Percentiles rank a stretch among this genome's conserved stretches.
phyloP scores from a whole-genome alignment of 169 alveolate species.

The Fabrea salina region DNA sequence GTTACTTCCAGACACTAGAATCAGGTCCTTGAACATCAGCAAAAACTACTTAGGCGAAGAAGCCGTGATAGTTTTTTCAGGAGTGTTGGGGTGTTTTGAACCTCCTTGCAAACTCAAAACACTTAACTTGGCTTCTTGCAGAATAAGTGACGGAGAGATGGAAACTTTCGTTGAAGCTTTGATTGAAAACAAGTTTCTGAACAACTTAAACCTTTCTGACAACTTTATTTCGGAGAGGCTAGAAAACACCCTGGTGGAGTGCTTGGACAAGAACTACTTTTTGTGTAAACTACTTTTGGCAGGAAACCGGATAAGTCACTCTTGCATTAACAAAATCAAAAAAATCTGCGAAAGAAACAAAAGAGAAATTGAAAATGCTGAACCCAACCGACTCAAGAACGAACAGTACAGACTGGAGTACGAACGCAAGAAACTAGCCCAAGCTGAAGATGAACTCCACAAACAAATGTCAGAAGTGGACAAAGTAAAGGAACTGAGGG shows the following conservation, averaged over 20 bases:
- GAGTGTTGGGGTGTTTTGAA: conserved; percentile 47
- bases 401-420: conserved; percentile 78
- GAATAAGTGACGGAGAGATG: conserved; percentile 75
- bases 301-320: conserved; percentile 79
- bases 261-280: conserved; percentile 73
- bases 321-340: conserved; percentile 71
- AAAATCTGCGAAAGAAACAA: conserved; percentile 74
- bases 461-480: conserved; percentile 66
- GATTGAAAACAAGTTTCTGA: conserved; percentile 37
- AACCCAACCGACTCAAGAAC: conserved; percentile 78
- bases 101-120: conserved; percentile 50
- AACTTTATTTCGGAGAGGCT: conserved; percentile 83
- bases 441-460: conserved; percentile 65
- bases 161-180: conserved; percentile 41
- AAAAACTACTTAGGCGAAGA: conserved; percentile 84
- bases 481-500: conserved; percentile 66
- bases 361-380: conserved; percentile 74
- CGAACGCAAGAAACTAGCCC: conserved; percentile 74
- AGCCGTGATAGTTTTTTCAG: conserved; percentile 66
- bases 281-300: conserved; percentile 63
- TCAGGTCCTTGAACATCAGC: conserved; percentile 54
- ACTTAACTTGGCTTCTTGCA: conserved; percentile 75
- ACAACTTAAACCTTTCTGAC: conserved; percentile 71
- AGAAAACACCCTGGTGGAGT: conserved; percentile 74
- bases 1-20: conserved; percentile 59